A percentile compares a stretch with the other conserved stretches of the same genome.
Conservation (phyloP, 805 yeast species). For the Lachancea nothofagi region DNA sequence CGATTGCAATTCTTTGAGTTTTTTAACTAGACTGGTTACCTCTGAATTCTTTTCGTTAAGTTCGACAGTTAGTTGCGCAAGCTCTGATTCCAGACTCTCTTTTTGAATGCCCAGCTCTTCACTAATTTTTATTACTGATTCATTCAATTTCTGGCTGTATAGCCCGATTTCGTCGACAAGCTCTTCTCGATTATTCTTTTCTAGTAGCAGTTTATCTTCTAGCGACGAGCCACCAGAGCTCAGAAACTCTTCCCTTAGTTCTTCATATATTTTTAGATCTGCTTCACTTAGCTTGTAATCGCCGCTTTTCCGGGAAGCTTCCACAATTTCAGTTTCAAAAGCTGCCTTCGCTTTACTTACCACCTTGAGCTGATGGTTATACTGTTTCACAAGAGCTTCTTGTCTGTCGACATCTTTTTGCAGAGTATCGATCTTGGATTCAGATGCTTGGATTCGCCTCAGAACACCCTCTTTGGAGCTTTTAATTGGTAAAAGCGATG, state of each 20-base stretch:
- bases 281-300: conserved; percentile 41
- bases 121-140: conserved; percentile 33
- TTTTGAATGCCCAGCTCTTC: conserved; percentile 32
- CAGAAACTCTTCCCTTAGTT: conserved; percentile 51
- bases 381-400: conserved; percentile 35
- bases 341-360: conserved; percentile 37
- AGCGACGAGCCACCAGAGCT: conserved; percentile 54
- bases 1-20: conserved; percentile 38
- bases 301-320: conserved; percentile 23
- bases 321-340: conserved; percentile 35
- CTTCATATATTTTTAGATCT: conserved; percentile 53
- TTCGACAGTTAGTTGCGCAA: conserved; percentile 32
- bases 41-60: conserved; percentile 36
- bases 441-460: conserved; percentile 43
- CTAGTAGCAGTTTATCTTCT: conserved; percentile 41
- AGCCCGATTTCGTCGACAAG: conserved; percentile 35
- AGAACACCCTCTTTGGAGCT: conserved; percentile 47
- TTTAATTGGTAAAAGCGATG: conserved; percentile 55
- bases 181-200: conserved; percentile 42
- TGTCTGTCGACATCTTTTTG: conserved; percentile 51
- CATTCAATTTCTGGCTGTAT: conserved; percentile 34
- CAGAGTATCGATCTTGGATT: conserved; percentile 46
- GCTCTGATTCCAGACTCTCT: conserved; percentile 30
- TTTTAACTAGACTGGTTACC: conserved; percentile 22
- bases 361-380: conserved; percentile 44